These are phyloP conservation scores for Leucocoprinus sp. DNA, from an alignment of 768 basidiomycete genomes.

Conservation along the genomic window DNA sequence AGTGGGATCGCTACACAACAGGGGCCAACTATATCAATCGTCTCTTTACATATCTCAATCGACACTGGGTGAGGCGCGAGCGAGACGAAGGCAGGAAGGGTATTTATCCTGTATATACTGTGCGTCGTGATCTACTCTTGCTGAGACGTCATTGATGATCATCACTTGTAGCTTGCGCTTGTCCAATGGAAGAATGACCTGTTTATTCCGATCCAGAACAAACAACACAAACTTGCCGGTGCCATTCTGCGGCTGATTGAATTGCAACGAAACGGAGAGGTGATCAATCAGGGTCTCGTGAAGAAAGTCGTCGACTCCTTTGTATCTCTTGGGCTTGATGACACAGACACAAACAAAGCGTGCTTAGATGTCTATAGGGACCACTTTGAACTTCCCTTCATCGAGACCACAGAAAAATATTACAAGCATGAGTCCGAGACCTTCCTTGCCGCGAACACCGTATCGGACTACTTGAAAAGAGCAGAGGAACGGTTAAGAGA, in stretches of 20 bases:
- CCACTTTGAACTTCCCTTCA: conserved; percentile 85
- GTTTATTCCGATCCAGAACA: conserved; percentile 81
- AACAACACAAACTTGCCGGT: conserved; percentile 72
- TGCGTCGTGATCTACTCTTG: conserved; percentile 27
- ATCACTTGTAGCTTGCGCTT: conserved; percentile 66
- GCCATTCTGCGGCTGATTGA: conserved; percentile 89
- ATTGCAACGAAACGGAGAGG: conserved; percentile 88
- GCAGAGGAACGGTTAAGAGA: conserved; percentile 89
- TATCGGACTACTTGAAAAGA: conserved; percentile 92
- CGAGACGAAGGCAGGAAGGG: conserved; percentile 94
- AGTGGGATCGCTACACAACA: conserved; percentile 96
- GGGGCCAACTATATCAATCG: conserved; percentile 97
- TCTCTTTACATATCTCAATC: conserved; percentile 95
- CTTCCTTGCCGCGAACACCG: conserved; percentile 81
- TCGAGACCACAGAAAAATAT: conserved; percentile 81
- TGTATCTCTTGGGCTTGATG: conserved; percentile 90
- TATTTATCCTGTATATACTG: conserved; percentile 94
- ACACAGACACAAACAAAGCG: conserved; percentile 83
- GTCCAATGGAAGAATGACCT: conserved; percentile 94
- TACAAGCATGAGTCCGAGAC: conserved; percentile 89
- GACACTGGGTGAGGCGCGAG: conserved; percentile 98
- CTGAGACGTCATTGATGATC: conserved; percentile 6
- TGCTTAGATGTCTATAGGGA: conserved; percentile 91
- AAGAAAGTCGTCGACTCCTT: conserved; percentile 95
- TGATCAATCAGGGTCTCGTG: conserved; percentile 85